A percentile compares a stretch with the other conserved stretches of the same genome.
Evolutionary conservation across 805 yeast genomes (phyloP).

Genomic region (Candida tallmaniae): DNA sequence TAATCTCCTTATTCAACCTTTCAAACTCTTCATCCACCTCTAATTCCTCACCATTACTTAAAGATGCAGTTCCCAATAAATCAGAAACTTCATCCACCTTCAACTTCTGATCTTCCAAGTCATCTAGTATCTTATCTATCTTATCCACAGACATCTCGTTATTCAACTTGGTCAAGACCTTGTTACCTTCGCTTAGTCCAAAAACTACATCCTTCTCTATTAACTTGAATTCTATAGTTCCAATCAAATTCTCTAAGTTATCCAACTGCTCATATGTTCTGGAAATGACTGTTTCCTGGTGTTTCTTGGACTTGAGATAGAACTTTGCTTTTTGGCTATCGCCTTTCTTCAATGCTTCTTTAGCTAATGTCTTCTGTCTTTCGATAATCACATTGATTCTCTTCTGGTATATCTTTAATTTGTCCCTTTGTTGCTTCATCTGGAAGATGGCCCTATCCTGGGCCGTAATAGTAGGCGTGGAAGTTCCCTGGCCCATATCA

Average conservation of each 20-base stretch:
- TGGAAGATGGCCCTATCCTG: slow-evolving; percentile 86
- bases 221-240: slow-evolving; percentile 81
- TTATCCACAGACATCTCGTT: slow-evolving; percentile 70
- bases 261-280: slow-evolving; percentile 76
- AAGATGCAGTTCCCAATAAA: slow-evolving; percentile 40
- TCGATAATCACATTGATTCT: slow-evolving; percentile 54
- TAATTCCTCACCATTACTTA: slow-evolving; percentile 46
- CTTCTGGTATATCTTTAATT: slow-evolving; percentile 65
- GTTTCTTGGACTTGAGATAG: slow-evolving; percentile 71
- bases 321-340: slow-evolving; percentile 61
- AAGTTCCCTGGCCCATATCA: slow-evolving; percentile 40
- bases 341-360: slow-evolving; percentile 46
- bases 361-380: slow-evolving; percentile 60
- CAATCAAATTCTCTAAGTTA: slow-evolving; percentile 72
- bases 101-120: slow-evolving; percentile 72
- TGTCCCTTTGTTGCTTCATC: slow-evolving; percentile 84
- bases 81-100: slow-evolving; percentile 73
- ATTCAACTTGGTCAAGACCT: slow-evolving; percentile 70
- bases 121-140: slow-evolving; percentile 82
- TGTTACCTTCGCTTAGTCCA: slow-evolving; percentile 79
- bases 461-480: slow-evolving; percentile 61
- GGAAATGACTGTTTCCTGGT: slow-evolving; percentile 67
- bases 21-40: slow-evolving; percentile 66
- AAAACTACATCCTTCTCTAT: slow-evolving; percentile 80
- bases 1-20: slow-evolving; percentile 43